A percentile compares a stretch with the other conserved stretches of the same genome.
Evolutionary conservation across 2,329 filamentous ascomycete genomes (phyloP).

Genomic region (Fusarium euwallaceae): DNA sequence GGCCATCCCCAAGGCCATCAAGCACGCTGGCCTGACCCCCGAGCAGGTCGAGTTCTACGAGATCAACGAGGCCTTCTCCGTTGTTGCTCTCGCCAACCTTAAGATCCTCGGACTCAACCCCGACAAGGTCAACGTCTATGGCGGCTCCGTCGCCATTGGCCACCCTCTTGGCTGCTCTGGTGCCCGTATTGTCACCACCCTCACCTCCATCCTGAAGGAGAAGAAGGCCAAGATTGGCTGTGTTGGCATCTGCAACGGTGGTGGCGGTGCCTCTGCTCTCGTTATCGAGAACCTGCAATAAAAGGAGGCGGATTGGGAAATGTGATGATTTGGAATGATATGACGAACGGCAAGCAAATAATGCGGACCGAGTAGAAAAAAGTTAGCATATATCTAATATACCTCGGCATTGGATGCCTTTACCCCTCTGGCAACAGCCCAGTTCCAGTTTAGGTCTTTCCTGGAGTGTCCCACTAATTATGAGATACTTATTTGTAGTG

Average conservation of each 20-base stretch:
- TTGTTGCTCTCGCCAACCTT: slow-evolving; percentile 95
- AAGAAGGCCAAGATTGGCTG: slow-evolving; percentile 95
- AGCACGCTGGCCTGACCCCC: slow-evolving; percentile 87
- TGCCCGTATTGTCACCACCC: slow-evolving; percentile 90
- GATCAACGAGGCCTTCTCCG: slow-evolving; percentile 99
- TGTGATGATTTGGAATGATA: slow-evolving; percentile 46
- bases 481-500: background rate
- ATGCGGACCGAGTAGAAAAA: slow-evolving; percentile 40
- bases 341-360: slow-evolving; percentile 27
- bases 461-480: background rate
- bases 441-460: background rate
- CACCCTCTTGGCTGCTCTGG: slow-evolving; percentile 95
- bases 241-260: slow-evolving; percentile 97
- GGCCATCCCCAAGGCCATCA: slow-evolving; percentile 96
- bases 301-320: slow-evolving; percentile 40
- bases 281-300: slow-evolving; percentile 83
- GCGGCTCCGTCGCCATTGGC: slow-evolving; percentile 94
- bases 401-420: slow-evolving; percentile 27
- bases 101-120: slow-evolving; percentile 85
- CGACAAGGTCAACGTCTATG: slow-evolving; percentile 94
- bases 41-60: slow-evolving; percentile 92
- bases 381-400: slow-evolving; percentile 27
- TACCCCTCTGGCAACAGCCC: background rate
- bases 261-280: slow-evolving; percentile 92
- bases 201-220: slow-evolving; percentile 88